Evolutionary conservation across 2,329 filamentous ascomycete species (phyloP).

Genomic region (Aspergillus floridensis): DNA sequence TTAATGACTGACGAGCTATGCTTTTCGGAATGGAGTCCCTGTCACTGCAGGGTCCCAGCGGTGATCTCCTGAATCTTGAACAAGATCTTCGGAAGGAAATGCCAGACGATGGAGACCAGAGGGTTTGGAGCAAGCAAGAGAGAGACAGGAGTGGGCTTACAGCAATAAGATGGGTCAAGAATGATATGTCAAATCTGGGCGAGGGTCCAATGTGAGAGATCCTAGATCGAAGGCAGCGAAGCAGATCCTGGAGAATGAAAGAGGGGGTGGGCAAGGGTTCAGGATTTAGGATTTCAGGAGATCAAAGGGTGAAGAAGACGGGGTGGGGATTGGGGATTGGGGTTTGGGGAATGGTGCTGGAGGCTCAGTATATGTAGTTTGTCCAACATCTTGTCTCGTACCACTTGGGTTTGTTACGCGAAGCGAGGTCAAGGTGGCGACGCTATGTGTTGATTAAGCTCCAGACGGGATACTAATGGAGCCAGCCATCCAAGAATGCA

Average conservation of each 20-base stretch:
- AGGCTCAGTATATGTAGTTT: constrained; percentile 19
- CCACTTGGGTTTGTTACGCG: constrained; percentile 12
- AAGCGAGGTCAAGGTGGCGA: constrained; percentile 20
- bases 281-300: background rate
- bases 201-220: background rate
- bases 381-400: constrained; percentile 15
- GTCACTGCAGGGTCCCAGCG: constrained; percentile 1
- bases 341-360: background rate
- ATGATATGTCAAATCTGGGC: background rate
- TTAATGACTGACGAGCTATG: background rate
- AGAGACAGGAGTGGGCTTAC: background rate
- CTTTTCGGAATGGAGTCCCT: background rate
- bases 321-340: background rate
- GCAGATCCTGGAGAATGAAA: background rate
- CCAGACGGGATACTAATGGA: constrained; percentile 9
- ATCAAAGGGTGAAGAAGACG: constrained; percentile 2
- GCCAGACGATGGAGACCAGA: background rate
- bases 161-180: constrained; percentile 3
- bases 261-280: background rate
- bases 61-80: constrained; percentile 4
- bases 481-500: constrained; percentile 7
- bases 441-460: constrained; percentile 22
- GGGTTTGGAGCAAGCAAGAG: background rate
- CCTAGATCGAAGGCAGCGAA: constrained; percentile 1
- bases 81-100: background rate